Percentiles rank a stretch among this genome's conserved stretches.
These are phyloP conservation scores for Trypanosoma mega DNA, from an alignment of 208 protist genomes.

Conservation along the genomic window DNA sequence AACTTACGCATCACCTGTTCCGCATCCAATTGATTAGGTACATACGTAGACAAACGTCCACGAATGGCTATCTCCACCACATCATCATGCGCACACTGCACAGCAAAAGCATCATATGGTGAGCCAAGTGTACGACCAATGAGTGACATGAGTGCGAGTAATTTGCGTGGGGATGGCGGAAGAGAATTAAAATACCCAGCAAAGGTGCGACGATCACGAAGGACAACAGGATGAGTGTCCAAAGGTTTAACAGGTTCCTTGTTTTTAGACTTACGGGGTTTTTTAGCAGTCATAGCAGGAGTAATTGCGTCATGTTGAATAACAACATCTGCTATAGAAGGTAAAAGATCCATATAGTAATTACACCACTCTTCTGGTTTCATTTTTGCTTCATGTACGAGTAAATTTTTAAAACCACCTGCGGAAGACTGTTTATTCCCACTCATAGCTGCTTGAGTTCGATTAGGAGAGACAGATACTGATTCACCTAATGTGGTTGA, in stretches of 20 bases:
- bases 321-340: conserved; percentile 76
- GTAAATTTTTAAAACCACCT: conserved; percentile 64
- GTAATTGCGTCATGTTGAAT: conserved; percentile 66
- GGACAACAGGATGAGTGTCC: conserved; percentile 72
- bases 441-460: conserved; percentile 46
- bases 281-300: conserved; percentile 22
- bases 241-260: conserved; percentile 24
- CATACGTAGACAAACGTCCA: conserved; percentile 64
- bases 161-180: conserved; percentile 58
- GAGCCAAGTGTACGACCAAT: conserved; percentile 67
- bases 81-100: conserved; percentile 79
- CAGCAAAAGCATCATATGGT: conserved; percentile 77
- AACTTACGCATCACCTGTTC: conserved; percentile 86
- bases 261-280: conserved; percentile 30
- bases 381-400: conserved; percentile 73
- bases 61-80: conserved; percentile 74
- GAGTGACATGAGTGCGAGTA: conserved; percentile 78
- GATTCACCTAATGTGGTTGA: conserved; percentile 14
- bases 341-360: conserved; percentile 78
- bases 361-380: conserved; percentile 90
- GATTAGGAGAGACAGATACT: conserved; percentile 59
- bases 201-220: conserved; percentile 81
- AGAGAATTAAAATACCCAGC: conserved; percentile 84
- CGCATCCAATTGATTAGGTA: conserved; percentile 77
- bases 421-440: conserved; percentile 40